Percentiles rank a stretch among this genome's conserved stretches.
Conservation (phyloP, 1,284 basidiomycete species). For the Malassezia sympodialis region DNA sequence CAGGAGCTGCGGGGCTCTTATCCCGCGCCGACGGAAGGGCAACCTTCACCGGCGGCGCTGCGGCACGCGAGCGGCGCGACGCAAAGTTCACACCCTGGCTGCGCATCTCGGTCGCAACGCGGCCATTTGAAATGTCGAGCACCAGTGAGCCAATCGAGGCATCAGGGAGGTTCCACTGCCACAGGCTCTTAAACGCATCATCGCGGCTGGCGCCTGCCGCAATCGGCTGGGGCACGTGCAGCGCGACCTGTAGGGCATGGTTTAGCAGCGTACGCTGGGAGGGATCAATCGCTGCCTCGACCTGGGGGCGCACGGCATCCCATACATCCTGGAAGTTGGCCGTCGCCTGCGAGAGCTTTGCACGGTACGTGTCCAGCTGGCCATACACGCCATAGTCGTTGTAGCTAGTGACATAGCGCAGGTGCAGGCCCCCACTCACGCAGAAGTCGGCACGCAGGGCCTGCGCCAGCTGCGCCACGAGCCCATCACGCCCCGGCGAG, state of each 20-base stretch:
- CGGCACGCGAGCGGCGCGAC: conserved; percentile 58
- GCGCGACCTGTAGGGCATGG: conserved; percentile 76
- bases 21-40: conserved; percentile 9
- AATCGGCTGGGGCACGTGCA: conserved; percentile 58
- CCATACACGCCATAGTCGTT: conserved; percentile 91
- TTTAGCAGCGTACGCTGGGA: conserved; percentile 77
- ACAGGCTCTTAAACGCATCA: conserved; percentile 60
- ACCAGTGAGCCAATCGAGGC: conserved; percentile 81
- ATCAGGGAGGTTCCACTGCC: conserved; percentile 95
- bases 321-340: conserved; percentile 80
- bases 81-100: conserved; percentile 94
- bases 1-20: conserved; percentile 13
- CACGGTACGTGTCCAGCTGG: conserved; percentile 77
- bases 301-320: conserved; percentile 83
- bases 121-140: conserved; percentile 77
- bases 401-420: conserved; percentile 89
- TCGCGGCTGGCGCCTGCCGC: conserved; percentile 57
- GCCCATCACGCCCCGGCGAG: conserved; percentile 80
- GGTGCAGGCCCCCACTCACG: conserved; percentile 87
- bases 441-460: conserved; percentile 88
- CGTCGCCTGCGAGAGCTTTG: conserved; percentile 69
- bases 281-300: conserved; percentile 82
- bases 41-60: neutral
- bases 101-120: conserved; percentile 81
- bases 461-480: conserved; percentile 79